Percentiles rank a stretch among this genome's conserved stretches.
phyloP scores from a whole-genome alignment of 306 rosid genomes.

The Quercus berberidifolia region DNA sequence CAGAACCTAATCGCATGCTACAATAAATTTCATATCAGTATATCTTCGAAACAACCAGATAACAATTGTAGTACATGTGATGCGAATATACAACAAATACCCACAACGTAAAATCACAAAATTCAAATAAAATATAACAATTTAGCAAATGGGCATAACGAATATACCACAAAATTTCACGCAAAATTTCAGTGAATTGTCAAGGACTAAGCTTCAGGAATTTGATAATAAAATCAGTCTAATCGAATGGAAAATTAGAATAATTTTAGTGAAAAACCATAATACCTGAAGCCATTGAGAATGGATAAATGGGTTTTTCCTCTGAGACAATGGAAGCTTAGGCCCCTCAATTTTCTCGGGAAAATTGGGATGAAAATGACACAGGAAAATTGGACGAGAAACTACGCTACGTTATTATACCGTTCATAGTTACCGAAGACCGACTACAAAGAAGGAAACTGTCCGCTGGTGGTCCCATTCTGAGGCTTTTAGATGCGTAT shows the following conservation, averaged over 20 bases:
- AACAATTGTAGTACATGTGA: neutral
- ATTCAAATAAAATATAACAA: neutral
- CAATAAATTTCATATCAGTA: conserved; percentile 16
- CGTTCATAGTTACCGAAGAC: neutral
- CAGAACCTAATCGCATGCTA: neutral
- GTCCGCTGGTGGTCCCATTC: too few species aligned
- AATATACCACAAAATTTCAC: neutral
- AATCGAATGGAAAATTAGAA: neutral
- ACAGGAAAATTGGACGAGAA: conserved; percentile 7
- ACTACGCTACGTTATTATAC: neutral
- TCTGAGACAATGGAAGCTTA: neutral
- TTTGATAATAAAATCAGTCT: neutral
- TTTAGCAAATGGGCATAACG: neutral
- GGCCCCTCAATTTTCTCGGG: conserved; percentile 16
- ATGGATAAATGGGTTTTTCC: neutral
- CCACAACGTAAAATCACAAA: neutral
- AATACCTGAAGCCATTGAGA: conserved; percentile 81
- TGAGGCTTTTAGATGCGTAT: too few species aligned
- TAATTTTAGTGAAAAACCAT: neutral
- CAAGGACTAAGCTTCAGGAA: conserved; percentile 1
- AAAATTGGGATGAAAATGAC: neutral
- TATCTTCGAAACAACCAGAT: neutral
- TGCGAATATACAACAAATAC: neutral
- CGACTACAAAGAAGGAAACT: neutral
- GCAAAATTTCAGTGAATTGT: neutral